Conservation (phyloP, 495 filamentous ascomycete genomes). For the Lasiosphaeris hirsuta region DNA sequence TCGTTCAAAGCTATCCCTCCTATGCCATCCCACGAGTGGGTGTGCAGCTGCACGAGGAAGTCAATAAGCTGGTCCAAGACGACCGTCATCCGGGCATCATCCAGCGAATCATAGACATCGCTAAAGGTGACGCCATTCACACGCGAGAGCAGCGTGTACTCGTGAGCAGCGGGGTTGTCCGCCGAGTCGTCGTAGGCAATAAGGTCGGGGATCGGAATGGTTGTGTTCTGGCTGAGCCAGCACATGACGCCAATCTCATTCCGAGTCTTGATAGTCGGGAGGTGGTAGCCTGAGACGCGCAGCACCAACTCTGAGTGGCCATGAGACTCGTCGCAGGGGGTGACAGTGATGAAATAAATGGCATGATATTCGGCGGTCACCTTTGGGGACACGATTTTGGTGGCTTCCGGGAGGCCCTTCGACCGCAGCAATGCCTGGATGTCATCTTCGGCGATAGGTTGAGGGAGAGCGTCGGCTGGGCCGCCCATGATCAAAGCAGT, state of each 20-base stretch:
- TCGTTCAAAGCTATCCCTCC: constrained; percentile 21
- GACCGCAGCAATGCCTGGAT: background rate
- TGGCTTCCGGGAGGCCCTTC: constrained; percentile 7
- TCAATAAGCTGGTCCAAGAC: constrained; percentile 31
- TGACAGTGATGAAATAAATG: constrained; percentile 18
- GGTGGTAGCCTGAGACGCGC: constrained; percentile 31
- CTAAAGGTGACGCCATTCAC: constrained; percentile 25
- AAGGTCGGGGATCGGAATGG: constrained; percentile 28
- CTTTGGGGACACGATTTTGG: background rate
- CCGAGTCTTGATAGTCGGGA: constrained; percentile 34
- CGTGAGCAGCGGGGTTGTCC: constrained; percentile 30
- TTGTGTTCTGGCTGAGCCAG: constrained; percentile 28
- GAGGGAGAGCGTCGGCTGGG: too few relatives aligned
- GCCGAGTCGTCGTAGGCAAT: constrained; percentile 26
- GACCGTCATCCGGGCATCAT: constrained; percentile 6
- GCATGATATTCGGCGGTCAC: constrained; percentile 22
- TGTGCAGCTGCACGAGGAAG: constrained; percentile 30
- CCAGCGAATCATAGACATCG: constrained; percentile 27
- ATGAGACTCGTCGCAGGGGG: too few relatives aligned
- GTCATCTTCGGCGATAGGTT: background rate
- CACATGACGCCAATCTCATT: constrained; percentile 37
- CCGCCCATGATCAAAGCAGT: too few relatives aligned
- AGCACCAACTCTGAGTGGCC: constrained; percentile 26
- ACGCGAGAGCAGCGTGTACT: constrained; percentile 32
- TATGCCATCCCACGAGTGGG: constrained; percentile 17